phyloP scores from a whole-genome alignment of 2,329 filamentous ascomycete species.

The Colletotrichum eremochloae region DNA sequence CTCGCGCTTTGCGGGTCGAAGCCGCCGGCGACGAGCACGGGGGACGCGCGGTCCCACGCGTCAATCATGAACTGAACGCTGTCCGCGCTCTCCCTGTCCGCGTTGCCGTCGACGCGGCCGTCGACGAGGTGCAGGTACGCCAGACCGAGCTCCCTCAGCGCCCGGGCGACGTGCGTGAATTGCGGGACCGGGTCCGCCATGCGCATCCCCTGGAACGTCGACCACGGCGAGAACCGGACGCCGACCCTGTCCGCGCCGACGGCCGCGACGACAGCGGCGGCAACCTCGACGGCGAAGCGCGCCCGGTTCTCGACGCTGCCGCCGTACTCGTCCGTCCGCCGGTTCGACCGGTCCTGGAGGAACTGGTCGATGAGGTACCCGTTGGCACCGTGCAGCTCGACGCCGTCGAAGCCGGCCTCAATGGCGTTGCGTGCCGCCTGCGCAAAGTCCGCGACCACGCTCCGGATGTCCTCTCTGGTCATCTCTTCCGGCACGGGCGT shows the following conservation, averaged over 20 bases:
- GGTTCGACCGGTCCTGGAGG: conserved; percentile 63
- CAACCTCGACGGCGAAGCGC: conserved; percentile 63
- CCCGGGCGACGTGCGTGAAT: conserved; percentile 67
- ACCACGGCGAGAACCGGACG: conserved; percentile 72
- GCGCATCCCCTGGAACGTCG: conserved; percentile 71
- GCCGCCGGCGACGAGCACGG: background rate
- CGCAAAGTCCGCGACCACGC: background rate
- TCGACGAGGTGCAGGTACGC: background rate
- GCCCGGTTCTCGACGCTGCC: conserved; percentile 66
- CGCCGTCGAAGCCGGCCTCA: background rate
- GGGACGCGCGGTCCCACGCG: background rate
- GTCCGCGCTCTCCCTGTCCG: background rate
- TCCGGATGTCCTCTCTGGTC: background rate
- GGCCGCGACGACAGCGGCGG: conserved; percentile 38
- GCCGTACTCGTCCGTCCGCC: conserved; percentile 65
- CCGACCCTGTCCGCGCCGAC: conserved; percentile 65
- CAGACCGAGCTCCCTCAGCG: background rate
- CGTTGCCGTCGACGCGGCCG: background rate
- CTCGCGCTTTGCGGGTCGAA: background rate
- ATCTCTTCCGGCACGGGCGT: background rate
- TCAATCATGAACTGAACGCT: background rate
- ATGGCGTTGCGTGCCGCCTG: background rate
- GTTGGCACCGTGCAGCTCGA: conserved; percentile 68
- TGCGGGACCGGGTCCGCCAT: conserved; percentile 74
- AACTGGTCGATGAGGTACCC: conserved; percentile 75